Percentiles rank a stretch among this genome's conserved stretches.
Conservation (phyloP, 768 basidiomycete genomes). For the Phanerochaete sordida region DNA sequence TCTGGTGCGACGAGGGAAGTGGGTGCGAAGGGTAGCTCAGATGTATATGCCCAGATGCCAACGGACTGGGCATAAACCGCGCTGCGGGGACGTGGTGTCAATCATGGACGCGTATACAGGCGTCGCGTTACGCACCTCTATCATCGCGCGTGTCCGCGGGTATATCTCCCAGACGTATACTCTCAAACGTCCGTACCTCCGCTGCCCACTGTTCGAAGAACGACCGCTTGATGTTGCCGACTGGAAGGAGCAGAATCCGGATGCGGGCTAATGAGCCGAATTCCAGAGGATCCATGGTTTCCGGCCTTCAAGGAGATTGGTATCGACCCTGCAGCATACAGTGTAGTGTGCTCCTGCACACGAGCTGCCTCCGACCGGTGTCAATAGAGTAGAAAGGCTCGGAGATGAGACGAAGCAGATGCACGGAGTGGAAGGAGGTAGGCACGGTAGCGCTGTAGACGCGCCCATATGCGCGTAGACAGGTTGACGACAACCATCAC, state of each 20-base stretch:
- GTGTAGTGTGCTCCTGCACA: neutral
- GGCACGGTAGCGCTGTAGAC: neutral
- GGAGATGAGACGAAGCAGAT: neutral
- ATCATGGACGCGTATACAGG: neutral
- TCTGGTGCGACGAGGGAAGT: conserved; percentile 59
- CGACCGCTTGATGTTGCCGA: conserved; percentile 68
- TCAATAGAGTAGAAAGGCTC: no score
- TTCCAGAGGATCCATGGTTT: conserved; percentile 59
- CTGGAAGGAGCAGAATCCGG: conserved; percentile 80
- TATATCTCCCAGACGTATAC: conserved; percentile 77
- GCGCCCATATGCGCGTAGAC: neutral
- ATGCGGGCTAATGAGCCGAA: conserved; percentile 87
- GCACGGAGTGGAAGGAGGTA: neutral
- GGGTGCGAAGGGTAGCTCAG: conserved; percentile 77
- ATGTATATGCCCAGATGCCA: conserved; percentile 79
- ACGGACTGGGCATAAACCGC: conserved; percentile 76
- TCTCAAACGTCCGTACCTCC: conserved; percentile 71
- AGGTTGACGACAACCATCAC: conserved; percentile 4
- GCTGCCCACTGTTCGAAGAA: conserved; percentile 71
- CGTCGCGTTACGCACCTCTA: conserved; percentile 45
- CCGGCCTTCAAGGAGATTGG: neutral
- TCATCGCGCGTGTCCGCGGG: conserved; percentile 77
- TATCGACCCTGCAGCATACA: neutral
- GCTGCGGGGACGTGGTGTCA: conserved; percentile 35
- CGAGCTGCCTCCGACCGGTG: neutral